A percentile compares a stretch with the other conserved stretches of the same genome.
Conservation (phyloP, 345 rosid species). For the Populus nigra region DNA sequence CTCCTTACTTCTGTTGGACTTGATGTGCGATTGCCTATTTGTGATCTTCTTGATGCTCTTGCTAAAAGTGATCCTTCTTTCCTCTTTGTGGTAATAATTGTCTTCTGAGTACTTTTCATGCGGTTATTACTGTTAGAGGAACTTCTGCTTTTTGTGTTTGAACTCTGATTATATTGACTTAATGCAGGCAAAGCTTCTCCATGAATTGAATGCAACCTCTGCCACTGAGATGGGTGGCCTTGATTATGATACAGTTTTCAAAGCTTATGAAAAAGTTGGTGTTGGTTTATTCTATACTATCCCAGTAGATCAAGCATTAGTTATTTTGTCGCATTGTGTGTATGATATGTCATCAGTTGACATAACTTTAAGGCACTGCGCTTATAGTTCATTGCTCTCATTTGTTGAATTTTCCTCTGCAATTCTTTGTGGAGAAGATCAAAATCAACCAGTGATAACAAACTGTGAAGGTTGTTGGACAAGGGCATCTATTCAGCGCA, state of each 20-base stretch:
- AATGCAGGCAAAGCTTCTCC: slow-evolving; percentile 65
- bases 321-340: slow-evolving; percentile 74
- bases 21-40: slow-evolving; percentile 59
- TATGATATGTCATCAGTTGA: slow-evolving; percentile 75
- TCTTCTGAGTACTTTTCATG: slow-evolving; percentile 14
- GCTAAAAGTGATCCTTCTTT: slow-evolving; percentile 67
- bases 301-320: slow-evolving; percentile 52
- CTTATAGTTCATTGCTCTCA: slow-evolving; percentile 60
- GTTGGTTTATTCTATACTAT: slow-evolving; percentile 45
- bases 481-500: slow-evolving; percentile 38
- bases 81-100: slow-evolving; percentile 49
- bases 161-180: slow-evolving; percentile 17
- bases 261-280: slow-evolving; percentile 64
- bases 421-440: slow-evolving; percentile 40
- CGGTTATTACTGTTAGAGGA: neutral
- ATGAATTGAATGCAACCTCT: slow-evolving; percentile 68
- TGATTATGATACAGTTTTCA: slow-evolving; percentile 66
- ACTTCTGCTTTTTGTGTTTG: slow-evolving; percentile 8
- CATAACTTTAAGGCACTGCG: slow-evolving; percentile 67
- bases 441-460: slow-evolving; percentile 32
- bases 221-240: slow-evolving; percentile 68
- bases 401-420: slow-evolving; percentile 68
- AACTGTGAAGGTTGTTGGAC: slow-evolving; percentile 54
- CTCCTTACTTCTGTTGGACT: slow-evolving; percentile 60
- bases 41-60: slow-evolving; percentile 69